Percentiles rank a stretch among this genome's conserved stretches.
phyloP scores from a whole-genome alignment of 2,329 filamentous ascomycete species.

The Aureobasidium vineae region DNA sequence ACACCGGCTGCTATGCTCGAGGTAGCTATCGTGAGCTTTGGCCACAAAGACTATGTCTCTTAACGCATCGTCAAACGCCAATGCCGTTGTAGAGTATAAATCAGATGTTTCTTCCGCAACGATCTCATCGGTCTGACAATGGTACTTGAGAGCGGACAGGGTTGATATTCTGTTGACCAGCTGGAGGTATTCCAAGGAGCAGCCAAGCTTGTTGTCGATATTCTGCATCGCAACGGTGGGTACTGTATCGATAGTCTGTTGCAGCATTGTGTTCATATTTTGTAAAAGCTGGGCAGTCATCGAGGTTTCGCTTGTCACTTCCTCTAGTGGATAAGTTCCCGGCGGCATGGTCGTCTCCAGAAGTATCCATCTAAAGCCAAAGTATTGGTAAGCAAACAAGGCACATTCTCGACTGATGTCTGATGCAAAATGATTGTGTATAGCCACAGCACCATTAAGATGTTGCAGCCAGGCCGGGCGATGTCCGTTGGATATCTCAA shows the following conservation, averaged over 20 bases:
- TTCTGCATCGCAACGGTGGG: conserved; percentile 7
- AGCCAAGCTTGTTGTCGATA: conserved; percentile 3
- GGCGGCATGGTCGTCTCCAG: conserved; percentile 19
- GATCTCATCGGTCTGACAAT: neutral
- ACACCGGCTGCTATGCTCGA: conserved; percentile 6
- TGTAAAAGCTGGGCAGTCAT: neutral
- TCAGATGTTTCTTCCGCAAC: neutral
- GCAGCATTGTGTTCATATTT: neutral
- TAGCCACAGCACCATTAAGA: conserved; percentile 13
- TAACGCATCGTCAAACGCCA: conserved; percentile 9
- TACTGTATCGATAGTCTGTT: neutral
- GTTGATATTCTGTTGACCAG: conserved; percentile 16
- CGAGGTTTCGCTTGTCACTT: neutral
- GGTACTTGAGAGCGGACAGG: conserved; percentile 2
- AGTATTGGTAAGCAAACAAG: conserved; percentile 12
- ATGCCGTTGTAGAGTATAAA: neutral
- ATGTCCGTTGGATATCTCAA: conserved; percentile 11
- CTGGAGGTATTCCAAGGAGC: conserved; percentile 7
- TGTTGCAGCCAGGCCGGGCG: conserved; percentile 16
- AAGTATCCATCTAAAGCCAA: conserved; percentile 11
- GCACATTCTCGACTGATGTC: conserved; percentile 1
- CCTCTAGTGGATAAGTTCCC: conserved; percentile 11
- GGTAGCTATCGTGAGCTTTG: neutral
- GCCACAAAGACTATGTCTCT: neutral
- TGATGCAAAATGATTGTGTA: neutral